Evolutionary conservation across 192 early-diverging fungal species (phyloP), one percentile per base, ranked within the genome.

Genomic region (Chytriomyces sp.): DNA sequence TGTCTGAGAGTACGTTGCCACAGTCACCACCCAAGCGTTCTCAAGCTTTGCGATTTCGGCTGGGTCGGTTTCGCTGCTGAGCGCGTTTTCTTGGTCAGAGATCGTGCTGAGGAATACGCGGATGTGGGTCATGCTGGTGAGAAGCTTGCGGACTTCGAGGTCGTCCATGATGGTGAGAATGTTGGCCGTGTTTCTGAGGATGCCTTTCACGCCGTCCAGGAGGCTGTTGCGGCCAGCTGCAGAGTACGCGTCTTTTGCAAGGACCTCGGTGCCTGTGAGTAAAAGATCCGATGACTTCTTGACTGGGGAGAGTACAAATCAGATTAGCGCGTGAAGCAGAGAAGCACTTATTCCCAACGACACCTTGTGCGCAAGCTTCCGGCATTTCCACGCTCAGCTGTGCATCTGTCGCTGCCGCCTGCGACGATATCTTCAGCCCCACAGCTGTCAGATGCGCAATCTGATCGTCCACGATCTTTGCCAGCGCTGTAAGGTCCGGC

Each of bases 141-240:
- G 64, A 68, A 87, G 82, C 43, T 82, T 80, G 24, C 83, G 82
- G 18, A 86, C 79, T 79, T 89, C 88, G 10, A 80, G 70, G 49
- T 87, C 84, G 64, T 89, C 88, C 50, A 81, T 80, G 0, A 76
- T 76, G 65, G 76, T 75, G 44, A 89, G 84, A 7, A 89, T 77
- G 5, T 66, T 9, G 13, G 82, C 78, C 8, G 86, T 87, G 45
- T 85, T 86, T 6, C 57, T n/a, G 20, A 89, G 78, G 53, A 89
- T 87, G 23, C 88, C 88, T 63, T 84, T 84, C 20, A 87, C 84
- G 45, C 81, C 79, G 11, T 87, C 85, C 5, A 89, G 67, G 2
- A 89, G 76, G 23, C 69, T 47, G 8, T 64, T 46, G 10, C 86
- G 79, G 6, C 88, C 88, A 48, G 49, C 20, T 26, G 76, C 43